A percentile compares a stretch with the other conserved stretches of the same genome.
Evolutionary conservation across 805 yeast genomes (phyloP).

Genomic region (Torulaspora gathmanii): DNA sequence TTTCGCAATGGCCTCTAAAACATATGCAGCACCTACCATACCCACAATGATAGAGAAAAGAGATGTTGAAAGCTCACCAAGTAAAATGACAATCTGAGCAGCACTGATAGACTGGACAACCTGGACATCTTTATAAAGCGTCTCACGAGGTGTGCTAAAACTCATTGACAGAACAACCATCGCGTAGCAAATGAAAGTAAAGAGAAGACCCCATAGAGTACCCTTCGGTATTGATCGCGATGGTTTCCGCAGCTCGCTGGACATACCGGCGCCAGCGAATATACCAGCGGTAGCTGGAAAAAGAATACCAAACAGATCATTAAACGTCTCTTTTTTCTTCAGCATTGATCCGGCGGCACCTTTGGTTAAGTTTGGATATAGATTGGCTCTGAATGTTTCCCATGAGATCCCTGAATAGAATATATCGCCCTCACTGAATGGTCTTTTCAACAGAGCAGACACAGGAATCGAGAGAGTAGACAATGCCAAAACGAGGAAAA

Average conservation of each 20-base stretch:
- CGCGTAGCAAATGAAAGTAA: slow-evolving; percentile 73
- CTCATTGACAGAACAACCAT: slow-evolving; percentile 82
- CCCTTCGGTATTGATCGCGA: slow-evolving; percentile 89
- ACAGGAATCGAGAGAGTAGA: slow-evolving; percentile 81
- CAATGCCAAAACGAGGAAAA: slow-evolving; percentile 60
- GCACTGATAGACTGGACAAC: slow-evolving; percentile 78
- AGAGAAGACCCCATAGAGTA: slow-evolving; percentile 75
- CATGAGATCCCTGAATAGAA: slow-evolving; percentile 71
- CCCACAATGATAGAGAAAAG: slow-evolving; percentile 93
- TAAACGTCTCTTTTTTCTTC: slow-evolving; percentile 62
- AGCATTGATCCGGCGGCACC: slow-evolving; percentile 89
- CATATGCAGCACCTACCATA: slow-evolving; percentile 88
- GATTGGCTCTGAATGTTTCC: slow-evolving; percentile 58
- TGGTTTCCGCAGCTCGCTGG: slow-evolving; percentile 85
- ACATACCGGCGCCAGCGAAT: slow-evolving; percentile 98
- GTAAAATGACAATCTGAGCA: slow-evolving; percentile 59
- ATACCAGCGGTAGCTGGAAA: slow-evolving; percentile 99
- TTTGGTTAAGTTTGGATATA: slow-evolving; percentile 74
- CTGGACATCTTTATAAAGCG: slow-evolving; percentile 74
- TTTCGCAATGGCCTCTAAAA: slow-evolving; percentile 84
- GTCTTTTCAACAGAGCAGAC: slow-evolving; percentile 61
- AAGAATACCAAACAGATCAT: slow-evolving; percentile 86
- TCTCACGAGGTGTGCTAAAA: slow-evolving; percentile 68
- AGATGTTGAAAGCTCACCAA: slow-evolving; percentile 92
- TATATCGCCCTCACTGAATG: slow-evolving; percentile 51